Base-by-base conservation (phyloP, 805 yeast genomes). In the Groenewaldozyma salmanticensis region DNA sequence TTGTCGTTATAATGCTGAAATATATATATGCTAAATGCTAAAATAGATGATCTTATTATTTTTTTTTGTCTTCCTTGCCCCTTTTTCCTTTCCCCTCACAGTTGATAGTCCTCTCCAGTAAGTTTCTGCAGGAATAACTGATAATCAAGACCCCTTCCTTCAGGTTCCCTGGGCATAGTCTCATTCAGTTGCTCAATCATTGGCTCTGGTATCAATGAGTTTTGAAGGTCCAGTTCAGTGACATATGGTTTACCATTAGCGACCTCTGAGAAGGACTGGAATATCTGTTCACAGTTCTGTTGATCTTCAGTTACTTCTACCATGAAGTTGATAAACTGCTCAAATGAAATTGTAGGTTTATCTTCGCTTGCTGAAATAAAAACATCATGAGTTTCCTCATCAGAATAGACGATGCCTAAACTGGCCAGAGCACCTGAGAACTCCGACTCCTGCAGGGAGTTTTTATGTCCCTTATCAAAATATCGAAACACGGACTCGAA, bases 401-500 rank as follows among this genome's bases (percentile, higher is more conserved):
- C 61, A 1, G 55, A 44, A 35, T 65, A 55, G 4, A 57, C 60
- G 1, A 67, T 60, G 18, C 72, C 71, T 19, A 70, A 52, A 32
- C 64, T 55, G n/a, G 62, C 61, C 43, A 71, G 51, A 2, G 73
- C 70, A 0, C 63, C 64, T 2, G 60, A 54, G 44, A 72, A 72
- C 50, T 72, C 76, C 7, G 45, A 37, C 41, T 65, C 65, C 27
- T 60, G 58, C 40, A 72, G 53, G 27, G 60, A 55, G 31, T 62
- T 60, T 42, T 64, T 64, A 35, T 57, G 57, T 1, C 63, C 60
- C 24, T 52, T 56, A 44, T 61, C 67, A 44, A 66, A 66, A 43
- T 62, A 64, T 7, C 69, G 52, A 45, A 72, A 72, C 13, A 68
- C 63, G 3, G 65, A 51, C 45, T 67, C 71, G 48, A 67, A 67